A percentile compares a stretch with the other conserved stretches of the same genome.
phyloP scores from a whole-genome alignment of 495 filamentous ascomycete species.

The Tuber borchii region DNA sequence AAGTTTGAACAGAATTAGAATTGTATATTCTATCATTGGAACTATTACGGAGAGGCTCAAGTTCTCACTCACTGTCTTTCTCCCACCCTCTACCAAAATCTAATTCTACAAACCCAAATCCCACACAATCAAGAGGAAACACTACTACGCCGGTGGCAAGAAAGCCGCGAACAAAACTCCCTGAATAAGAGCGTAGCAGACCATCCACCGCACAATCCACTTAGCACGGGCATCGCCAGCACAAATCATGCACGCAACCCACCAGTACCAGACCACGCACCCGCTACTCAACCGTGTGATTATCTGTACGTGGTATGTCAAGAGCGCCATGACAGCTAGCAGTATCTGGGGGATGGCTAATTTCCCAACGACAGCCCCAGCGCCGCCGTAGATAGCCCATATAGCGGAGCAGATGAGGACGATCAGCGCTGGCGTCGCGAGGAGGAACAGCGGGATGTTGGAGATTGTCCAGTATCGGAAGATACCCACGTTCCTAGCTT shows the following conservation, averaged over 20 bases:
- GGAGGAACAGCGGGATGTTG: conserved; percentile 80
- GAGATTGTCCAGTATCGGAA: conserved; percentile 82
- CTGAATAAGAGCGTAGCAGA: conserved; percentile 75
- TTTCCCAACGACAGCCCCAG: conserved; percentile 45
- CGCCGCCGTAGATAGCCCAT: conserved; percentile 40
- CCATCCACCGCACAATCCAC: conserved; percentile 57
- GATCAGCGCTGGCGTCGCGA: conserved; percentile 72
- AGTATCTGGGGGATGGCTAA: conserved; percentile 68
- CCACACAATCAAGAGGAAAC: not conserved
- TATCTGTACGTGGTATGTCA: conserved; percentile 86
- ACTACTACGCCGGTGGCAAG: conserved; percentile 69
- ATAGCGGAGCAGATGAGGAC: conserved; percentile 58
- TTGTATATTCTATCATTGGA: not conserved
- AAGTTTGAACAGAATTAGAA: not conserved
- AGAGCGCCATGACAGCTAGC: conserved; percentile 63
- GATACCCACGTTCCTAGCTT: conserved; percentile 70
- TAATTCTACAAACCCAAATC: conserved; percentile 7
- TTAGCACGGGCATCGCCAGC: conserved; percentile 30
- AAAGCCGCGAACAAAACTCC: conserved; percentile 83
- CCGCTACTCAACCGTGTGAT: conserved; percentile 82
- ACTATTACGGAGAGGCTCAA: not conserved
- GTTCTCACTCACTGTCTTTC: not conserved
- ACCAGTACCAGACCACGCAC: conserved; percentile 87
- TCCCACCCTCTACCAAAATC: not conserved
- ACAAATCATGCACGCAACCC: conserved; percentile 51